These are phyloP conservation scores for Neoboletus subvelutipes DNA, from an alignment of 768 basidiomycete species.

Conservation along the genomic window DNA sequence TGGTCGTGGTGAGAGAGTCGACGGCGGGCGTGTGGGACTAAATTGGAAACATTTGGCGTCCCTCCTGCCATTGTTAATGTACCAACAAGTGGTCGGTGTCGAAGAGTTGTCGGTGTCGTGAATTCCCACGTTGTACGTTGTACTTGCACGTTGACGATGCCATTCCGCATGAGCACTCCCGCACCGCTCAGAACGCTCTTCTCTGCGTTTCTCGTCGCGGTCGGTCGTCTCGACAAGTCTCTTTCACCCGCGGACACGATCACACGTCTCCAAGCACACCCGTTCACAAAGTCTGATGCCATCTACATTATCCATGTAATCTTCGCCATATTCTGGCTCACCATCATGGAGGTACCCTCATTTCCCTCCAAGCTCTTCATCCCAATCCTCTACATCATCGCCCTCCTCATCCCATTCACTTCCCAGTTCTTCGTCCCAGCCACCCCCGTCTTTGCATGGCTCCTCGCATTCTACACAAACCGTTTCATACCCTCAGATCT, in stretches of 20 bases:
- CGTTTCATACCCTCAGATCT: constrained; percentile 76
- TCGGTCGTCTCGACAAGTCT: constrained; percentile 72
- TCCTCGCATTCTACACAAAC: constrained; percentile 84
- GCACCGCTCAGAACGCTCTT: constrained; percentile 19
- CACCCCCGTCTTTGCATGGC: constrained; percentile 81
- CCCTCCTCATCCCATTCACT: constrained; percentile 80
- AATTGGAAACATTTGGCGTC: constrained; percentile 1
- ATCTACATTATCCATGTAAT: constrained; percentile 65
- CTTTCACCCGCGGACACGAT: constrained; percentile 70
- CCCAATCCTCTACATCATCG: constrained; percentile 65
- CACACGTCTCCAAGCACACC: constrained; percentile 53
- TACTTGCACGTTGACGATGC: neutral
- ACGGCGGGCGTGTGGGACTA: neutral
- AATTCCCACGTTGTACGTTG: neutral
- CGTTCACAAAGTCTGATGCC: constrained; percentile 54
- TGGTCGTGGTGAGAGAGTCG: constrained; percentile 11
- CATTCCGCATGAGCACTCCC: constrained; percentile 3
- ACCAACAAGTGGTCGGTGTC: no score
- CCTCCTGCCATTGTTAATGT: neutral
- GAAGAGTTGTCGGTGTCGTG: no score
- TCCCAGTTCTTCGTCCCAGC: constrained; percentile 91
- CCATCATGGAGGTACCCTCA: constrained; percentile 64
- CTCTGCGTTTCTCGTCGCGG: constrained; percentile 57
- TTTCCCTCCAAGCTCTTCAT: constrained; percentile 77
- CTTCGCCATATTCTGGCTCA: constrained; percentile 68